Percentiles rank a stretch among this genome's conserved stretches.
These are phyloP conservation scores for Trichoderma aggressivum DNA, from an alignment of 2,329 filamentous ascomycete species.

Conservation along the genomic window DNA sequence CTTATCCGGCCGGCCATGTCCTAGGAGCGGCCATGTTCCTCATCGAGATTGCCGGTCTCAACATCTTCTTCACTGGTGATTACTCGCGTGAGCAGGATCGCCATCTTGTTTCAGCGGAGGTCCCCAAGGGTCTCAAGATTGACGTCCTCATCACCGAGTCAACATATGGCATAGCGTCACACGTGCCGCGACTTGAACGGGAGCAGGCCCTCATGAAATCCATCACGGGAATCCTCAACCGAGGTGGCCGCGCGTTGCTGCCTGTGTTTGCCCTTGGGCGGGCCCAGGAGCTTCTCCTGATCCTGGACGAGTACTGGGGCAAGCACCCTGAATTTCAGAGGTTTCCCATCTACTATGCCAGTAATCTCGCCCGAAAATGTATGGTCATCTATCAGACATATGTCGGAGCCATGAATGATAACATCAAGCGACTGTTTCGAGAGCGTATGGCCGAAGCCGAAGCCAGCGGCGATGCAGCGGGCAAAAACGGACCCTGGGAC, in stretches of 20 bases:
- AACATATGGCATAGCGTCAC: conserved; percentile 92
- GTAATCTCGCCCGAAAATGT: conserved; percentile 89
- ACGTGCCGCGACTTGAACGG: conserved; percentile 84
- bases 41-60: conserved; percentile 93
- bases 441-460: conserved; percentile 91
- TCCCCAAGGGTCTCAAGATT: conserved; percentile 84
- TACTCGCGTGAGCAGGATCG: conserved; percentile 95
- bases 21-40: conserved; percentile 97
- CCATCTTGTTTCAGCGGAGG: conserved; percentile 89
- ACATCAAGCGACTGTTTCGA: conserved; percentile 92
- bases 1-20: conserved; percentile 96
- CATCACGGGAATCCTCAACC: conserved; percentile 84
- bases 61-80: conserved; percentile 96
- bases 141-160: conserved; percentile 97
- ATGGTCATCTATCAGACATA: conserved; percentile 99
- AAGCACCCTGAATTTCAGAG: conserved; percentile 85
- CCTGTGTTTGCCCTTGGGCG: conserved; percentile 92
- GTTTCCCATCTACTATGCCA: conserved; percentile 95
- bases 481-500: conserved; percentile 89
- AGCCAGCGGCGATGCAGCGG: conserved; percentile 67
- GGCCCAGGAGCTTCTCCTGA: conserved; percentile 89
- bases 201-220: conserved; percentile 95
- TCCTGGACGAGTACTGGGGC: conserved; percentile 95
- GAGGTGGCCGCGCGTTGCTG: conserved; percentile 88
- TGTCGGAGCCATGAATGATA: conserved; percentile 97